Evolutionary conservation across 1,284 basidiomycete species (phyloP).

Genomic region (Leccinum insolens): DNA sequence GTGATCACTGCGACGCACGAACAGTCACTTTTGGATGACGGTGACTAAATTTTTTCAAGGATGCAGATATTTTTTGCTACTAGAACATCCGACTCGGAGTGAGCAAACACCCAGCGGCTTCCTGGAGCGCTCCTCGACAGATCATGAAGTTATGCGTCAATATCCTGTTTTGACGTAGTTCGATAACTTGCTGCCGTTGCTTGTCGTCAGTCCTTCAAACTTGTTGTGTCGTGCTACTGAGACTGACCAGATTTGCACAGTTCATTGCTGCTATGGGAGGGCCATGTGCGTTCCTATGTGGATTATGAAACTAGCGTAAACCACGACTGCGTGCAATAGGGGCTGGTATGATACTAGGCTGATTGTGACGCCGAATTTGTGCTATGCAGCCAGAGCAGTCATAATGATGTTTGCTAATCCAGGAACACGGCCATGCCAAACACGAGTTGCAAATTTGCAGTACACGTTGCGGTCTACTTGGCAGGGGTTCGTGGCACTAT

Average conservation of each 20-base stretch:
- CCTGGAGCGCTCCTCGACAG: background rate
- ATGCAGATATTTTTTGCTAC: slow-evolving; percentile 8
- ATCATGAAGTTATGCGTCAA: slow-evolving; percentile 6
- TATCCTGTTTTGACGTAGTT: slow-evolving; percentile 6
- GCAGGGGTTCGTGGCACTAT: slow-evolving; percentile 7
- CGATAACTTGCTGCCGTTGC: slow-evolving; percentile 1
- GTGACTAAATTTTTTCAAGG: background rate
- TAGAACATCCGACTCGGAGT: slow-evolving; percentile 7
- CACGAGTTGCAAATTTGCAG: background rate
- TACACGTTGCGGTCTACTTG: background rate
- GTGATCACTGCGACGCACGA: slow-evolving; percentile 3
- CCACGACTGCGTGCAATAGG: no score
- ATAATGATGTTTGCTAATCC: background rate
- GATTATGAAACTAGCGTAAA: no score
- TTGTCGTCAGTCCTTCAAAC: slow-evolving; percentile 3
- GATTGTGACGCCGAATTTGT: no score
- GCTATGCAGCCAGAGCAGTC: no score
- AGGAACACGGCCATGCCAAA: background rate
- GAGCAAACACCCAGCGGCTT: slow-evolving; percentile 2
- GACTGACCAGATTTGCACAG: no score
- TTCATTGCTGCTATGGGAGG: no score
- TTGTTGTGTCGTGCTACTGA: no score
- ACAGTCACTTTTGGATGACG: background rate
- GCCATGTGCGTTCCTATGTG: no score
- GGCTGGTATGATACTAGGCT: no score